Evolutionary conservation across 495 filamentous ascomycete species (phyloP), one percentile per base, ranked within the genome.

Genomic region (Penicillium cosmopolitanum): DNA sequence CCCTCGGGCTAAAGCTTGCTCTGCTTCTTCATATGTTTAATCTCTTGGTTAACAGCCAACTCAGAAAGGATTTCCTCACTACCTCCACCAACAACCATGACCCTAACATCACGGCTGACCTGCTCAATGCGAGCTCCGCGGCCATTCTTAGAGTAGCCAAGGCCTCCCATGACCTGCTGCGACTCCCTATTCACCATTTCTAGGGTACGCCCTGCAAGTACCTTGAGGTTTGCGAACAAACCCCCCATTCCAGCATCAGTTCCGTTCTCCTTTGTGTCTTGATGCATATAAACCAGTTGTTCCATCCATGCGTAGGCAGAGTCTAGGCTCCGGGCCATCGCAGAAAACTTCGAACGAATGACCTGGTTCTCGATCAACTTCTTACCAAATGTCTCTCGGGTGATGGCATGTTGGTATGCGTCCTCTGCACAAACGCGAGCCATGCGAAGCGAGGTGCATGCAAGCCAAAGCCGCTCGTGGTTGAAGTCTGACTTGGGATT

Each of bases 131-230:
- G 57, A 16, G 70, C 68, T 0, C 80, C 80, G 25, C 70, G 72
- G 0, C 79, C 78, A 42, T 68, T 68, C 40, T 71, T 74, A 47
- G 75, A 72, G 55, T 81, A 82, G 12, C 82, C 82, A 23, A 76
- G 67, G 6, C 82, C 82, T 18, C 82, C 82, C 65, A 85, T 72
- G 13, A 84, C 71, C 61, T 85, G 82, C 73, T 84, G 81, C 0
- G 82, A 75, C 60, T 85, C 82, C 5, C 82, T 65, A 46, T 74
- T 76, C 11, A 77, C 77, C 63, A 72, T 71, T 66, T 85, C 83
- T 28, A 84, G 55, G 15, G 77, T 74, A 19, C 72, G 71, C 0
- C 77, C 80, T 3, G 77, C 80, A 43, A 74, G 66, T 2, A 84
- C 81, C 65, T 84, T 85, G 16, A 71, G 58, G 13, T 66, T 67